Conservation (phyloP, 768 basidiomycete genomes). For the Jaapia argillacea region DNA sequence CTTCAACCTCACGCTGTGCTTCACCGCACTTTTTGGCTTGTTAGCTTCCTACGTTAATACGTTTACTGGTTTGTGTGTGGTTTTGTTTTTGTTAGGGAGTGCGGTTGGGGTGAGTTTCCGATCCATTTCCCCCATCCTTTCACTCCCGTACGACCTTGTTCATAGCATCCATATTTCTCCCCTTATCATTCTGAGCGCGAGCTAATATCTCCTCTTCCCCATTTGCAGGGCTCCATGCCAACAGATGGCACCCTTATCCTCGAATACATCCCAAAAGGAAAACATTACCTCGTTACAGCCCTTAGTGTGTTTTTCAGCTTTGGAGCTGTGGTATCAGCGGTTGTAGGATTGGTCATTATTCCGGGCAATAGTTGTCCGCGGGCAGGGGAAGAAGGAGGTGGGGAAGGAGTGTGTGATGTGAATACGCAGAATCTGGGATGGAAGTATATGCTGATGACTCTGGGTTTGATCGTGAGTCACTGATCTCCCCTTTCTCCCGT, state of each 20-base stretch:
- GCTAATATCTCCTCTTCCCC: conserved; percentile 1
- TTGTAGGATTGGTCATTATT: conserved; percentile 71
- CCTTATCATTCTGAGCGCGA: conserved; percentile 2
- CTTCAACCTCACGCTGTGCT: conserved; percentile 87
- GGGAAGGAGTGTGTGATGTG: too few relatives aligned
- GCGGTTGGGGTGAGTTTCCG: conserved; percentile 78
- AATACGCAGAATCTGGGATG: conserved; percentile 73
- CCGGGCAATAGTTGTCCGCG: conserved; percentile 65
- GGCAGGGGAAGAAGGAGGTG: too few relatives aligned
- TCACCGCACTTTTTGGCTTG: conserved; percentile 85
- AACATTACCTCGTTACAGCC: conserved; percentile 85
- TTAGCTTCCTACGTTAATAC: conserved; percentile 64
- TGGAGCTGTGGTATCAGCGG: conserved; percentile 78
- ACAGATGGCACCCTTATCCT: conserved; percentile 90
- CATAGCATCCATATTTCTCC: too few relatives aligned
- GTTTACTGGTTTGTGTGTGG: conserved; percentile 58
- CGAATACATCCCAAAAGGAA: conserved; percentile 89
- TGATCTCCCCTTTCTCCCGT: not conserved
- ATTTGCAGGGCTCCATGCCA: conserved; percentile 82
- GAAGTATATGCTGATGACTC: conserved; percentile 70
- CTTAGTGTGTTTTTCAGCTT: conserved; percentile 94
- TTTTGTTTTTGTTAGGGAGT: conserved; percentile 83
- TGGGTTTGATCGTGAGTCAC: conserved; percentile 73
- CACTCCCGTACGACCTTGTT: not conserved
- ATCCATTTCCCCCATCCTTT: not conserved